These are phyloP conservation scores for Backusella liffmaniae DNA, from an alignment of 192 early-diverging fungal species.

Conservation along the genomic window DNA sequence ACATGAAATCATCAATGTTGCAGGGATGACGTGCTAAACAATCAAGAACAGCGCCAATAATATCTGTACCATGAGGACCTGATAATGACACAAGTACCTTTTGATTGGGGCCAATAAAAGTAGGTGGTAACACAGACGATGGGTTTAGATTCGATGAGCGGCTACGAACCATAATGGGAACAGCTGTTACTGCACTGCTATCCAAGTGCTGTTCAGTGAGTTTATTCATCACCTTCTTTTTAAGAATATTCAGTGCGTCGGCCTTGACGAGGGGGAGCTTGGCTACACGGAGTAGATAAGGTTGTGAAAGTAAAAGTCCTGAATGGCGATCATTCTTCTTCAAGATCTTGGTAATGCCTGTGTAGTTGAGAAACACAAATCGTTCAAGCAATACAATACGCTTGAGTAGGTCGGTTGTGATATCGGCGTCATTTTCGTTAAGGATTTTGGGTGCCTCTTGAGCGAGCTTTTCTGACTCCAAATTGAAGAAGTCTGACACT, in stretches of 20 bases:
- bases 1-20: constrained; percentile 82
- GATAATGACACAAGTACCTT: constrained; percentile 80
- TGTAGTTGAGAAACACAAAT: constrained; percentile 85
- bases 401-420: constrained; percentile 50
- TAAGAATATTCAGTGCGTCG: constrained; percentile 61
- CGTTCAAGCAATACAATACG: constrained; percentile 71
- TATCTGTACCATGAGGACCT: constrained; percentile 89
- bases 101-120: constrained; percentile 62
- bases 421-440: constrained; percentile 4
- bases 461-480: constrained; percentile 19
- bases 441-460: constrained; percentile 28
- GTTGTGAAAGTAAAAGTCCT: constrained; percentile 68
- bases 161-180: constrained; percentile 34
- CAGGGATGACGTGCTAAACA: constrained; percentile 74
- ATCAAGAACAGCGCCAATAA: constrained; percentile 79
- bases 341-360: constrained; percentile 82
- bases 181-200: not conserved
- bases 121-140: constrained; percentile 29
- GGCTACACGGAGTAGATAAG: constrained; percentile 58
- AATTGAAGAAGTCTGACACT: constrained; percentile 49
- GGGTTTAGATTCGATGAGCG: constrained; percentile 22
- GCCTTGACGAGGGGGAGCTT: constrained; percentile 65
- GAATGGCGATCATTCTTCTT: constrained; percentile 88
- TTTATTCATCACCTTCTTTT: constrained; percentile 66
- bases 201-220: constrained; percentile 40